Conservation (phyloP, 2,329 filamentous ascomycete species). For the Fusarium guadeloupense region DNA sequence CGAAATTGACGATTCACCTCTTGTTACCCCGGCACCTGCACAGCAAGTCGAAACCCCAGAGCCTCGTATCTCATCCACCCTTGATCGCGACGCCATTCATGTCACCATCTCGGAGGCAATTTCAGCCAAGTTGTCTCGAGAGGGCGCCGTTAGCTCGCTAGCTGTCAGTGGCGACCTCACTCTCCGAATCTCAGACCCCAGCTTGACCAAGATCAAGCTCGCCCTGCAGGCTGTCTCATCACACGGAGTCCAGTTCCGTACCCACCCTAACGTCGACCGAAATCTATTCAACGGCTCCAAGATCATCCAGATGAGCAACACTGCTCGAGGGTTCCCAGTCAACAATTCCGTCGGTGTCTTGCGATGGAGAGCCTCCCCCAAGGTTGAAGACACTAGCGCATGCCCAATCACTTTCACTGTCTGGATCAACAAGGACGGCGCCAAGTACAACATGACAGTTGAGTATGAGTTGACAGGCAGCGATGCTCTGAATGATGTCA, state of each 20-base stretch:
- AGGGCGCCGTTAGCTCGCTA: conserved; percentile 86
- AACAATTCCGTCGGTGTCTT: conserved; percentile 95
- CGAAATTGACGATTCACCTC: conserved; percentile 79
- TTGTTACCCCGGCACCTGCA: conserved; percentile 68
- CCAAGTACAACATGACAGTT: conserved; percentile 88
- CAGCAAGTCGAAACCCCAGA: conserved; percentile 61
- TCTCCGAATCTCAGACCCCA: conserved; percentile 86
- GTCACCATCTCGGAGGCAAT: conserved; percentile 91
- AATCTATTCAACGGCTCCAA: conserved; percentile 83
- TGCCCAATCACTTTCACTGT: conserved; percentile 96
- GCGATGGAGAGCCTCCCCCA: conserved; percentile 88
- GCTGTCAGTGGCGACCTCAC: conserved; percentile 92
- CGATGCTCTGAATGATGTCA: conserved; percentile 82
- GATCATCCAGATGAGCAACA: conserved; percentile 89
- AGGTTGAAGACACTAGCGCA: conserved; percentile 79
- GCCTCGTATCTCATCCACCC: conserved; percentile 70
- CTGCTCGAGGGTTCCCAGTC: conserved; percentile 86
- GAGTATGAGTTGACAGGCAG: conserved; percentile 93
- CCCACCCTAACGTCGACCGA: conserved; percentile 96
- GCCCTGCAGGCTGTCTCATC: conserved; percentile 78
- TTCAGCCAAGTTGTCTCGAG: conserved; percentile 85
- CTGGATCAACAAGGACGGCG: conserved; percentile 91
- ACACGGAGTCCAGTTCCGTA: conserved; percentile 89
- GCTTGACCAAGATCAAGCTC: conserved; percentile 91
- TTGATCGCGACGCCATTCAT: conserved; percentile 86